Base-by-base conservation (phyloP, 1,284 basidiomycete genomes). In the Kwoniella shivajii region DNA sequence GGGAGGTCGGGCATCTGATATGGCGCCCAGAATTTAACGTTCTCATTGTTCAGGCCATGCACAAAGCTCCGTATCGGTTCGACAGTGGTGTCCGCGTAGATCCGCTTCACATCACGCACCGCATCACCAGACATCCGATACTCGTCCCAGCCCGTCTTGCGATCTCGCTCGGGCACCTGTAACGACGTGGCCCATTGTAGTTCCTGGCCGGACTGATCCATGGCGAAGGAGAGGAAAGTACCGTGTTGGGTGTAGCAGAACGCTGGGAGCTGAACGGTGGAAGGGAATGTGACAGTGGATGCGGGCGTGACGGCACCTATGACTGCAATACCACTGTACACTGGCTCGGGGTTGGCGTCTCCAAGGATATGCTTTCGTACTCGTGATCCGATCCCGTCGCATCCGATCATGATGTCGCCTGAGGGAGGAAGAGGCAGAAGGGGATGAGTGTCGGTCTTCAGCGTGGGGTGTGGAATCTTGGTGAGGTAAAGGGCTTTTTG, bases 171-270 rank as follows among this genome's bases (percentile, higher is more conserved):
- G 6, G 54, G 33, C 16, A 68, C 68, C 6, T 45, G 13, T 16
- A 48, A 10, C 3, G 36, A 18, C 7, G 24, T 43, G 20, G n/a
- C 64, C 64, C 64, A 68, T 2, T 55, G 49, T 22, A 70, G n/a
- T 1, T 45, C 57, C 37, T 66, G 34, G 46, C 54, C 65, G 2
- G 49, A 34, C n/a, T 49, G 13, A 45, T 64, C 63, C 49, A 59
- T 60, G 1, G 64, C 64, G 47, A 70, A 59, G 27, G 54, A 47
- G 61, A 67, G 64, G 41, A 69, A 47, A 34, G 62, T 57, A 10
- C 68, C 68, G n/a, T 44, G n/a, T 6, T 42, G 54, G n/a, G 66
- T 64, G 59, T 56, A 64, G n/a, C 63, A 27, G 48, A 66, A 61
- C 13, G 59, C 58, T 14, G 68, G 68, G 41, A 54, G 10, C 34